Evolutionary conservation across 768 basidiomycete species (phyloP).

Genomic region (Phylloporus sp.): DNA sequence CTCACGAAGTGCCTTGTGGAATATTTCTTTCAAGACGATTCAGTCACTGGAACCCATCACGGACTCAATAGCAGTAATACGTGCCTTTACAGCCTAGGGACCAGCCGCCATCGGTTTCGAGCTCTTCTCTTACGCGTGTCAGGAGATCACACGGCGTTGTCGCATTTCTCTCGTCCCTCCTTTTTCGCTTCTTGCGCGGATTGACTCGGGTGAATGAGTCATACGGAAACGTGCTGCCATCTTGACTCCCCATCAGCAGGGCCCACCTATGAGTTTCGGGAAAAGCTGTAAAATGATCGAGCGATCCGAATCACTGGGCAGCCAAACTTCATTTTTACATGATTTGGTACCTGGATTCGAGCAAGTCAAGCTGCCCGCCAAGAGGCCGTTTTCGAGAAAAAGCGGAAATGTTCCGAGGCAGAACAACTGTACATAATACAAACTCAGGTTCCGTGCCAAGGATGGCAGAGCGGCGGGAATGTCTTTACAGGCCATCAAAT

Average conservation of each 20-base stretch:
- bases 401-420: constrained; percentile 17
- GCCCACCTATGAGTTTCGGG: not conserved
- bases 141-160: constrained; percentile 37
- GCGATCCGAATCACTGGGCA: not conserved
- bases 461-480: not conserved
- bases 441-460: not conserved
- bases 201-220: constrained; percentile 48
- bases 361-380: not conserved
- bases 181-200: constrained; percentile 47
- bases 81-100: constrained; percentile 51
- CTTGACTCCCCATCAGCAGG: constrained; percentile 11
- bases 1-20: constrained; percentile 31
- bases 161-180: constrained; percentile 30
- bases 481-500: not conserved
- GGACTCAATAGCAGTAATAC: constrained; percentile 27
- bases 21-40: constrained; percentile 29
- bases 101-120: constrained; percentile 46
- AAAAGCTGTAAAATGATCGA: not conserved
- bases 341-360: not conserved
- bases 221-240: constrained; percentile 32
- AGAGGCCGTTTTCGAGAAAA: not conserved
- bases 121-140: constrained; percentile 41
- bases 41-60: not conserved
- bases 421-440: not conserved
- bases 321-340: not conserved